These are phyloP conservation scores for Pilasporangium apinafurcum DNA, from an alignment of 352 stramenopile genomes.

Conservation along the genomic window DNA sequence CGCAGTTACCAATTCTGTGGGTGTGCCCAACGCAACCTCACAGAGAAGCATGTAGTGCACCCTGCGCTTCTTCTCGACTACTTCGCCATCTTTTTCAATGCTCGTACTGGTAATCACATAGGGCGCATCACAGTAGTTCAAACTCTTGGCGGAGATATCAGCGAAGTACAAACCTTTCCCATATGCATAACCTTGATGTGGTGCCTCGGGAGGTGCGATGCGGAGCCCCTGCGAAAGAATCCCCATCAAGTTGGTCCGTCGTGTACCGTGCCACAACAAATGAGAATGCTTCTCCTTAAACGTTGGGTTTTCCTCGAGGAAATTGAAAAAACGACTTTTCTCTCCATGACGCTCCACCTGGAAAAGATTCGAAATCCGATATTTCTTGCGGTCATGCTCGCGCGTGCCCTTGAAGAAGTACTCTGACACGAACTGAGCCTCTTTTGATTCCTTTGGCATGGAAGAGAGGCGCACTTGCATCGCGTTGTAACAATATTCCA, in stretches of 20 bases:
- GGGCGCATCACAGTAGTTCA: constrained; percentile 58
- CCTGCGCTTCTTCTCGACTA: constrained; percentile 28
- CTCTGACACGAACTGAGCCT: constrained; percentile 38
- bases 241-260: constrained; percentile 78
- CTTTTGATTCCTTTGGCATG: constrained; percentile 15
- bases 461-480: constrained; percentile 54
- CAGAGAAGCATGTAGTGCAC: constrained; percentile 74
- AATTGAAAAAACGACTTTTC: constrained; percentile 34
- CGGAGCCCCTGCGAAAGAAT: constrained; percentile 80
- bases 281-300: constrained; percentile 34
- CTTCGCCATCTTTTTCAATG: constrained; percentile 24
- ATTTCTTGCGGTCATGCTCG: constrained; percentile 10
- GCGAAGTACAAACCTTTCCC: constrained; percentile 87
- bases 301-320: constrained; percentile 24
- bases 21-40: constrained; percentile 50
- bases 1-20: constrained; percentile 22
- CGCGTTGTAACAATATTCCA: constrained; percentile 79
- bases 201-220: constrained; percentile 81
- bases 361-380: constrained; percentile 64
- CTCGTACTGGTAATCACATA: constrained; percentile 35
- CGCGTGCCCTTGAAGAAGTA: constrained; percentile 64
- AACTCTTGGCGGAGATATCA: constrained; percentile 68
- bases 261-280: constrained; percentile 83
- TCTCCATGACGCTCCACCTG: constrained; percentile 57
- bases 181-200: constrained; percentile 75